A percentile compares a stretch with the other conserved stretches of the same genome.
These are phyloP conservation scores for Chenopodium berlandieri DNA, from an alignment of 148 eudicot species.

Conservation along the genomic window DNA sequence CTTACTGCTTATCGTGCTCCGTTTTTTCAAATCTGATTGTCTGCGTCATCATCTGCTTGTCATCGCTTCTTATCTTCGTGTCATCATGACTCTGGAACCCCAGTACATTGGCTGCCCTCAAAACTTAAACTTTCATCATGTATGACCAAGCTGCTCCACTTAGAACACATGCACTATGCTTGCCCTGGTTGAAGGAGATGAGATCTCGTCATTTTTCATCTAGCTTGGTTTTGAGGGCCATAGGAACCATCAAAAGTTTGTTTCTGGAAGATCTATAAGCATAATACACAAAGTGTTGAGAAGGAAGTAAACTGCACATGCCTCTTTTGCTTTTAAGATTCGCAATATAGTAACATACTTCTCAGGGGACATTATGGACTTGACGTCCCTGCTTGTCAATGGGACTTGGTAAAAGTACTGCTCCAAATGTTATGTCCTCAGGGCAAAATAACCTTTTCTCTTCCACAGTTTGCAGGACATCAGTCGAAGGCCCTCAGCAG, in stretches of 20 bases:
- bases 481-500: slow-evolving; percentile 18
- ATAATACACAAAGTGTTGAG: neutral
- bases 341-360: slow-evolving; percentile 20
- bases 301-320: neutral
- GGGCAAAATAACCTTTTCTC: slow-evolving; percentile 6
- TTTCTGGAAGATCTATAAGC: slow-evolving; percentile 10
- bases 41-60: slow-evolving; percentile 33
- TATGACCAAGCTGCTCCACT: slow-evolving; percentile 22
- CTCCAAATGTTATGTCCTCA: slow-evolving; percentile 11
- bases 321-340: slow-evolving; percentile 13
- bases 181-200: slow-evolving; percentile 11
- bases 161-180: slow-evolving; percentile 14
- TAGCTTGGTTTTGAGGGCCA: slow-evolving; percentile 17
- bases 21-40: slow-evolving; percentile 25
- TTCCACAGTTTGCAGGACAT: slow-evolving; percentile 11
- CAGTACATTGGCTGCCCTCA: slow-evolving; percentile 20
- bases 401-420: slow-evolving; percentile 15
- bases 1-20: slow-evolving; percentile 33
- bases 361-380: slow-evolving; percentile 19
- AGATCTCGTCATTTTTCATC: slow-evolving; percentile 10
- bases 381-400: neutral
- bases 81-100: slow-evolving; percentile 15
- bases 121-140: slow-evolving; percentile 7
- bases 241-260: slow-evolving; percentile 12
- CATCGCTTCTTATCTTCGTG: slow-evolving; percentile 23